A percentile compares a stretch with the other conserved stretches of the same genome.
Conservation (phyloP, 345 rosid genomes). For the Populus davidiana region DNA sequence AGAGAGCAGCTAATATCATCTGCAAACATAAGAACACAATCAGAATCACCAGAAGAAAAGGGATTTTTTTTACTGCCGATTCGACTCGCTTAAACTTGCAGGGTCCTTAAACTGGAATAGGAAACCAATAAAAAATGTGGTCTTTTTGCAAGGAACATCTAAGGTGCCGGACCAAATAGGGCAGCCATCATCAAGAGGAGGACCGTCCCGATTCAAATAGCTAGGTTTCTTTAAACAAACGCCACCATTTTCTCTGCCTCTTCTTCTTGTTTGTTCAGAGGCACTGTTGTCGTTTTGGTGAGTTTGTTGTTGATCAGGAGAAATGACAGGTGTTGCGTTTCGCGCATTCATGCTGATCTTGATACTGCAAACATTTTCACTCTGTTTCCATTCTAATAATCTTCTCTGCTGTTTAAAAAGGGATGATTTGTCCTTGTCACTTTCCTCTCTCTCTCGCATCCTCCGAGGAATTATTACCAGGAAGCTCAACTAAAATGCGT, state of each 20-base stretch:
- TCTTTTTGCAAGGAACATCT: slow-evolving; percentile 52
- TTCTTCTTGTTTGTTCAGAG: background rate
- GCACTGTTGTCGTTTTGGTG: background rate
- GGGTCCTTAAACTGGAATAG: background rate
- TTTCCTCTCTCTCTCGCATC: background rate
- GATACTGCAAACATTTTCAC: background rate
- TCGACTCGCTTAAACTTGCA: background rate
- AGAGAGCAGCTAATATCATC: no score
- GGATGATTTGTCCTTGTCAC: background rate
- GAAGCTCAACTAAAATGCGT: background rate
- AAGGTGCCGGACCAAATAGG: slow-evolving; percentile 76
- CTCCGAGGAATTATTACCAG: background rate
- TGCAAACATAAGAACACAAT: no score
- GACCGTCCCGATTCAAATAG: slow-evolving; percentile 12
- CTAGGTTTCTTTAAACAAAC: slow-evolving; percentile 24
- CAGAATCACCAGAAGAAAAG: no score
- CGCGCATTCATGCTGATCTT: background rate
- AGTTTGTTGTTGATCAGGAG: background rate
- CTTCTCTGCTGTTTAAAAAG: background rate
- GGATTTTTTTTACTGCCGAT: background rate
- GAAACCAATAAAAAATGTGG: background rate
- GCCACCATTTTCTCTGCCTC: slow-evolving; percentile 9
- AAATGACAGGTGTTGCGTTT: background rate
- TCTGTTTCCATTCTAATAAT: background rate
- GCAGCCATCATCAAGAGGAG: slow-evolving; percentile 78